Conservation (phyloP, 768 basidiomycete species). For the Strobilomyces echinocephalus region DNA sequence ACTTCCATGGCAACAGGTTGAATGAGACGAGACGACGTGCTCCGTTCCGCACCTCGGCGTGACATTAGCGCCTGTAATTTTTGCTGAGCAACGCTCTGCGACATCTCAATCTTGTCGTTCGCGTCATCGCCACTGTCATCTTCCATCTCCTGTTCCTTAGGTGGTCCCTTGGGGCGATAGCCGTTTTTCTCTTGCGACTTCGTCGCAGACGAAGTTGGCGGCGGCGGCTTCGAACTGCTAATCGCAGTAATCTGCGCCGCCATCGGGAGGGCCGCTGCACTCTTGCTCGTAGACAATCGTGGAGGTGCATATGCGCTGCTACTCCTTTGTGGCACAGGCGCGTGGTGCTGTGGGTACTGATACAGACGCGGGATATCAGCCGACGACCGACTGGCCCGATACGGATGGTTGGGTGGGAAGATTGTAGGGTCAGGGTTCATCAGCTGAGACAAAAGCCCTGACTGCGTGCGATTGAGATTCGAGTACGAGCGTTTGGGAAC, state of each 20-base stretch:
- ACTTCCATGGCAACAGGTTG: constrained; percentile 15
- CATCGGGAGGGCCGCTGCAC: constrained; percentile 55
- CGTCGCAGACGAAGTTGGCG: constrained; percentile 17
- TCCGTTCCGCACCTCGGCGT: constrained; percentile 36
- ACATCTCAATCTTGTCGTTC: constrained; percentile 50
- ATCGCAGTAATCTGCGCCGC: constrained; percentile 44
- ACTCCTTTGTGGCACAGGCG: constrained; percentile 26
- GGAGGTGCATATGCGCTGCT: constrained; percentile 29
- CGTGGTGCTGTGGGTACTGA: constrained; percentile 15
- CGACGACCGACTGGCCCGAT: constrained; percentile 45
- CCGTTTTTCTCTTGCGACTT: constrained; percentile 33
- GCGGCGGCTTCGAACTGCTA: constrained; percentile 26
- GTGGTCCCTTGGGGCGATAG: constrained; percentile 63
- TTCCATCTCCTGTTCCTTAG: constrained; percentile 62
- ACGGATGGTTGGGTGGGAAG: constrained; percentile 57
- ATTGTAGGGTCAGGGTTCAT: constrained; percentile 67
- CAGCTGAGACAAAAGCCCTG: constrained; percentile 61
- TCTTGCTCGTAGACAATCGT: constrained; percentile 49
- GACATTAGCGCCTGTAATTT: constrained; percentile 55
- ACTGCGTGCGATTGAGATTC: constrained; percentile 47
- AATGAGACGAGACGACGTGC: constrained; percentile 17
- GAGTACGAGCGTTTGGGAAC: constrained; percentile 62
- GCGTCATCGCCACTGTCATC: constrained; percentile 52
- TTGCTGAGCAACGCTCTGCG: constrained; percentile 66
- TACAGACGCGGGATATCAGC: constrained; percentile 41